Base-by-base conservation (phyloP, 768 basidiomycete genomes). In the Rhodotorula graminis region DNA sequence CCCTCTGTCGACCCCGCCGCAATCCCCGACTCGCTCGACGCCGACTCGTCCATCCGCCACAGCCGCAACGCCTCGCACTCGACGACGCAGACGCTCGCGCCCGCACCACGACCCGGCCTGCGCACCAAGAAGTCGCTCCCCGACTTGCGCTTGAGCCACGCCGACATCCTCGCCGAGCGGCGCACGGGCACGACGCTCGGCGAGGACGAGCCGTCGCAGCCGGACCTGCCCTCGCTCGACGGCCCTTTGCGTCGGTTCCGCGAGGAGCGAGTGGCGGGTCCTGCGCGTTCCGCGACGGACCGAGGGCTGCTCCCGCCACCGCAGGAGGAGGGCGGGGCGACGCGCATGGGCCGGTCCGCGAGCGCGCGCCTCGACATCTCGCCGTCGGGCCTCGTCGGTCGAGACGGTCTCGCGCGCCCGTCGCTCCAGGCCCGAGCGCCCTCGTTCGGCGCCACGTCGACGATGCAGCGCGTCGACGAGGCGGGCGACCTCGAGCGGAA, bases 51-150 rank as follows among this genome's bases (percentile, higher is more conserved):
- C 2, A n/a, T 52, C 1, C 70, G 71, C 1, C 77, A 78, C 60
- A 73, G 76, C 40, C 73, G 76, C 19, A 75, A 75, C 47, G 73
- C 73, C 21, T 78, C 77, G 21, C 69, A 70, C 37, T 71, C 76
- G n/a, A 64, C 68, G 23, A 69, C 73, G 16, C 70, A 69, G 53
- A 33, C 71, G 27, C 42, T 52, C 44, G 62, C 63, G 19, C n/a
- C 62, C 7, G 50, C 57, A 1, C 27, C 62, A 4, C 70, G 70
- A 0, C 52, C 60, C 4, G 72, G 61, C 3, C 71, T 83, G 15
- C 77, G 78, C 8, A 69, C 84, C 47, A 93, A 92, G 83, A 91
- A 93, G 81, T 93, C 91, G 69, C 84, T 95, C 68, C 93, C 93
- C 14, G 92, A 96, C 78, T 83, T 95, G 60, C 86, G 90, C 40